Base-by-base conservation (phyloP, 176 grass and related monocot species). In the Zoysia japonica region DNA sequence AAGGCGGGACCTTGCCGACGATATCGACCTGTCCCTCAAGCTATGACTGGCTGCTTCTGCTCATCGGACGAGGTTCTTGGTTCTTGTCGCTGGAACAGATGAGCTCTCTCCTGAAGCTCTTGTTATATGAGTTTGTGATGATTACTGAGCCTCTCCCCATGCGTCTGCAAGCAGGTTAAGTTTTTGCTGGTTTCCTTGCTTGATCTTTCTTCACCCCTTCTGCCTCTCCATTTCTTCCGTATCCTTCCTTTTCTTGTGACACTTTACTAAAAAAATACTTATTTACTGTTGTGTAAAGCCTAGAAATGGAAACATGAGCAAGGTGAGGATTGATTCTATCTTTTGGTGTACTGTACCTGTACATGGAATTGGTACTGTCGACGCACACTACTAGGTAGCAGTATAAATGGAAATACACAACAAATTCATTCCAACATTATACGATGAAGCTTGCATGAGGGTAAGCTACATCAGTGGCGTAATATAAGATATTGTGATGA, bases 11-110 rank as follows among this genome's bases (percentile, higher is more conserved):
- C 37, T 85, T 46, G 39, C 80, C 17, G 86, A 78, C 17, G 92
- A 89, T 50, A 84, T 94, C 47, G 92, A 94, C 61, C 85, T 94
- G 49, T 94, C 92, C 11, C 80, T 94, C 40, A 94, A 87, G 80
- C 71, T 94, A 75, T 94, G 89, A 94, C 46, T 78, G 45, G 28
- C 78, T 48, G 65, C 40, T 65, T 17, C 63, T 3, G 11, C 46
- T 59, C 41, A 47, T 53, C 39, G 4, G 10, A 44, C 3, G 48
- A 81, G 71, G 56, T 68, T 76, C 48, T 87, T 75, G 55, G 55
- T 57, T 57, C 55, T 57, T 19, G 17, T 16, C 68, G 81, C 65
- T 10, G 28, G 20, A 49, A 74, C 52, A 38, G 54, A 37, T 47
- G 47, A 64, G 68, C 46, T 20, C 53, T 47, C 13, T 40, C n/a